Evolutionary conservation across 164 flowering plant genomes (phyloP), one percentile per base, ranked within the genome.

Genomic region (Sedum album): DNA sequence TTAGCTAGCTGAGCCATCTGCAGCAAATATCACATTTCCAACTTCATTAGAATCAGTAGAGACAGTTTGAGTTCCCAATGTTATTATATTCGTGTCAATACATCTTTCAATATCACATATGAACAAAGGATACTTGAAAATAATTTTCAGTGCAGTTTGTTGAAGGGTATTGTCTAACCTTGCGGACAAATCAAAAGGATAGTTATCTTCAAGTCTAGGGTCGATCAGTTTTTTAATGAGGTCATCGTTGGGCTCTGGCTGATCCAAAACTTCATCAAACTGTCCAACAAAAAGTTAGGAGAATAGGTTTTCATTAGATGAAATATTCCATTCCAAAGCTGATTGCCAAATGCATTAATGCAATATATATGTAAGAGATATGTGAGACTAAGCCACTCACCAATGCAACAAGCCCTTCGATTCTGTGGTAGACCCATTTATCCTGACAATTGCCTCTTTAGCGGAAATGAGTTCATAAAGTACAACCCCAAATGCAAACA

Each of bases 401-500:
- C 89, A 93, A 71, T 57, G 76, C 87, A 76, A 87, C 90, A 70
- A 93, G 95, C 44, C 90, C 76, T 73, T 86, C 17, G 90, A 79
- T 73, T 90, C 93, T 55, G 86, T 67, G 69, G 36, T 26, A 44
- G 81, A 65, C 49, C 66, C 82, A 76, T 73, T 80, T 44, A 75
- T 60, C 78, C 78, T 90, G 53, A 90, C 86, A 44, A 93, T 77
- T 44, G 95, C 93, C 70, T 83, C 87, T 79, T 86, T 93, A 28
- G 95, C 96, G 60, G 95, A 93, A 62, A 93, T 88, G 48, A 90
- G 83, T 72, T 93, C 95, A 69, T 84, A 90, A 21, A 90, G 84
- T 60, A 92, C 96, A 67, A 92, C 98, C 4, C 98, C 98, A 73
- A 92, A 92, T 46, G 98, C 98, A 81, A 79, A 92, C n/a, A 92